These are phyloP conservation scores for Piper longum DNA, from an alignment of 164 flowering plant species.

Conservation along the genomic window DNA sequence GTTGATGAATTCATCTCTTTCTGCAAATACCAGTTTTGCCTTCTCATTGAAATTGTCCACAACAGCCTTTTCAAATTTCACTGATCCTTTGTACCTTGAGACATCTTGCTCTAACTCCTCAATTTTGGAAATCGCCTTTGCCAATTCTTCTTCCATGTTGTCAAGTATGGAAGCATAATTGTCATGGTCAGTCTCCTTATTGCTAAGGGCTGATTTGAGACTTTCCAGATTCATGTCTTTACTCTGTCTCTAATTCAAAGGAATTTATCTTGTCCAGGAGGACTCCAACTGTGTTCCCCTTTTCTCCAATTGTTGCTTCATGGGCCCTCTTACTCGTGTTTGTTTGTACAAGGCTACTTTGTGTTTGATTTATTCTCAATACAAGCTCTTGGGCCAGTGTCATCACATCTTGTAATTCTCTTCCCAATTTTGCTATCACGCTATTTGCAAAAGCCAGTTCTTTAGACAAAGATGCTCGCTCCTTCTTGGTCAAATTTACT, in stretches of 20 bases:
- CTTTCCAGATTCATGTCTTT: constrained; percentile 33
- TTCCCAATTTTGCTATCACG: constrained; percentile 33
- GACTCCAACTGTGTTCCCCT: constrained; percentile 28
- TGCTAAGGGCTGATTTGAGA: constrained; percentile 33
- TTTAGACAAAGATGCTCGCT: constrained; percentile 19
- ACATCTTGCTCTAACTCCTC: constrained; percentile 31
- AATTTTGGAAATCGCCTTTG: constrained; percentile 25
- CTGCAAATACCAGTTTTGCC: constrained; percentile 22
- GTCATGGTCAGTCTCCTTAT: constrained; percentile 40
- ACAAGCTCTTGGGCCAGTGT: constrained; percentile 34
- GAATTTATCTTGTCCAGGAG: constrained; percentile 42
- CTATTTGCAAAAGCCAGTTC: constrained; percentile 25
- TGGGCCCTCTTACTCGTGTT: constrained; percentile 34
- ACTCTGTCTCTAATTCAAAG: constrained; percentile 48
- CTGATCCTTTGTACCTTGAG: constrained; percentile 24
- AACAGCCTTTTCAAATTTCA: constrained; percentile 28
- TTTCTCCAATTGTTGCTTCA: constrained; percentile 45
- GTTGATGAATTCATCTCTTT: constrained; percentile 33
- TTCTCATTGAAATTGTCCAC: constrained; percentile 34
- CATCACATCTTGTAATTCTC: constrained; percentile 53
- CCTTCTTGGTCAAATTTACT: constrained; percentile 25
- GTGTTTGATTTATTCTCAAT: constrained; percentile 31
- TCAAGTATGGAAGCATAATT: constrained; percentile 20
- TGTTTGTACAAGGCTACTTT: constrained; percentile 22
- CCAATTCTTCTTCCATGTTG: constrained; percentile 34